Percentiles rank a stretch among this genome's conserved stretches.
These are phyloP conservation scores for Aureobasidium sp. DNA, from an alignment of 2,329 filamentous ascomycete species.

Conservation along the genomic window DNA sequence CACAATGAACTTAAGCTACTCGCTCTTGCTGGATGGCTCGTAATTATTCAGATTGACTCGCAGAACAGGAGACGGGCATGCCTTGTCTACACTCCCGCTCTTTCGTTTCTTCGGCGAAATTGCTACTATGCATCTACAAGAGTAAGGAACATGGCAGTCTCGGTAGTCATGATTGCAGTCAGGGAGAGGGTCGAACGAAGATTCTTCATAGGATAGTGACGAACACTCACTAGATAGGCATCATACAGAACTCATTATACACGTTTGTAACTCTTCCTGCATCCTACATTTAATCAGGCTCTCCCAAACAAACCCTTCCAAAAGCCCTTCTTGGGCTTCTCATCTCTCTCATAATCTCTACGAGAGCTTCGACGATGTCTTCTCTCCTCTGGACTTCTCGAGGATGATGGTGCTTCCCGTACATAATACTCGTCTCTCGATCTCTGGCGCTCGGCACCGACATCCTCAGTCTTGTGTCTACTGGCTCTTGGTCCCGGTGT, in stretches of 20 bases:
- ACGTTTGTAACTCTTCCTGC: background rate
- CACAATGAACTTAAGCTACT: no score
- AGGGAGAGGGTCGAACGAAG: no score
- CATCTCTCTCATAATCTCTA: background rate
- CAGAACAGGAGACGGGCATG: no score
- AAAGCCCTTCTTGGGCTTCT: constrained; percentile 5
- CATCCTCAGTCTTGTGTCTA: background rate
- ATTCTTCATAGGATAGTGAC: no score
- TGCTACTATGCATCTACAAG: no score
- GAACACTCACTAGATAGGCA: background rate
- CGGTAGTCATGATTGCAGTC: no score
- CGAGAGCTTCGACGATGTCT: background rate
- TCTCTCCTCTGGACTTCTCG: background rate
- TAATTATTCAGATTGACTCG: no score
- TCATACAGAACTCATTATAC: background rate
- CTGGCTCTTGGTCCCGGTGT: background rate
- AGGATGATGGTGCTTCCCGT: background rate
- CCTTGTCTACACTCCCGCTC: no score
- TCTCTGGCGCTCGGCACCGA: background rate
- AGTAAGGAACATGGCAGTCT: no score
- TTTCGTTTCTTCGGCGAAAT: no score
- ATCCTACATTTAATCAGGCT: background rate
- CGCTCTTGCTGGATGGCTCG: no score
- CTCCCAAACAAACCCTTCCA: background rate
- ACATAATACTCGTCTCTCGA: background rate